A percentile compares a stretch with the other conserved stretches of the same genome.
Conservation (phyloP, 2,329 filamentous ascomycete species). For the Didymella glomerata region DNA sequence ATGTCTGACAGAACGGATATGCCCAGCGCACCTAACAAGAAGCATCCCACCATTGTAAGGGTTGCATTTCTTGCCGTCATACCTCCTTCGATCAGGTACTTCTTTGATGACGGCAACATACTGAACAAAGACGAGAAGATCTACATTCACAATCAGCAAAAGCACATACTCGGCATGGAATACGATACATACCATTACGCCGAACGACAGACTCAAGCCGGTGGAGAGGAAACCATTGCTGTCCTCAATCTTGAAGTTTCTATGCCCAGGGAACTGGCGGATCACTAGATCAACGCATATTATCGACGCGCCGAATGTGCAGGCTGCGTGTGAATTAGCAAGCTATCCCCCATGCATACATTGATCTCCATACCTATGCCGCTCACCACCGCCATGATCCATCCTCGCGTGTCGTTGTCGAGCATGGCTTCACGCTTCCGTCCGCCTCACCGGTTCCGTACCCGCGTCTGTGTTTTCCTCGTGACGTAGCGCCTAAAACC, state of each 20-base stretch:
- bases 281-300: conserved; percentile 87
- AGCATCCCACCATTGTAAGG: conserved; percentile 73
- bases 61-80: conserved; percentile 73
- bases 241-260: conserved; percentile 84
- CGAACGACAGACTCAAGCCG: conserved; percentile 91
- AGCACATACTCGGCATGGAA: not conserved
- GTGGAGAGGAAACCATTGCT: conserved; percentile 87
- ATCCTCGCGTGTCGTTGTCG: conserved; percentile 79
- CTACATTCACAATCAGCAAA: conserved; percentile 56
- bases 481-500: conserved; percentile 34
- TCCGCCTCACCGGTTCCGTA: not conserved
- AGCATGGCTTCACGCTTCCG: conserved; percentile 27
- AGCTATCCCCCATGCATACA: not conserved
- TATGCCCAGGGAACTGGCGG: conserved; percentile 74
- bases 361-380: conserved; percentile 68
- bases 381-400: conserved; percentile 86
- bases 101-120: conserved; percentile 88
- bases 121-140: conserved; percentile 91
- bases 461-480: conserved; percentile 33
- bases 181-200: conserved; percentile 79
- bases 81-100: conserved; percentile 75
- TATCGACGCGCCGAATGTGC: conserved; percentile 68
- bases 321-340: conserved; percentile 42
- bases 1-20: conserved; percentile 78
- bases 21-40: conserved; percentile 75